Conservation (phyloP, 208 protist species). For the Leishmania tarentolae region DNA sequence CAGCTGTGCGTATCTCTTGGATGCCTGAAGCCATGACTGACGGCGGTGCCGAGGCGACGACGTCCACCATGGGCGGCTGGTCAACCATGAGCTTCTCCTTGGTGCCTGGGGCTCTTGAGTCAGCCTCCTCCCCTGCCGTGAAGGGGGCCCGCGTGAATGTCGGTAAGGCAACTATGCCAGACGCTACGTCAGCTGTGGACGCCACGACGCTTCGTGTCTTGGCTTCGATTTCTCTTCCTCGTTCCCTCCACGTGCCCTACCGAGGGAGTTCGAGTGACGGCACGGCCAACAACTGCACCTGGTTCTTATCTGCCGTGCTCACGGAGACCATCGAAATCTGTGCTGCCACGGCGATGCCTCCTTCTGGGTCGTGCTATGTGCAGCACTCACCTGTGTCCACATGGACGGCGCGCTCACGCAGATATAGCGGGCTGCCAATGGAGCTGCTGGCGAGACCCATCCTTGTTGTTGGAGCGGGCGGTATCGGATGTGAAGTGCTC, state of each 20-base stretch:
- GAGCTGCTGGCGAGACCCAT: conserved; percentile 47
- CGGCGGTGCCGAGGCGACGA: neutral
- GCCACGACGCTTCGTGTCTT: conserved; percentile 1
- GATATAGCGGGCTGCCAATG: neutral
- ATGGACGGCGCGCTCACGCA: neutral
- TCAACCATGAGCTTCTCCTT: conserved; percentile 9
- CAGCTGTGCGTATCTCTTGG: conserved; percentile 1
- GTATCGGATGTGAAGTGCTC: conserved; percentile 99
- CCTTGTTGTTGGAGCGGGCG: conserved; percentile 97
- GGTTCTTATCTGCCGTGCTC: conserved; percentile 13
- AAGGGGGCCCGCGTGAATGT: neutral
- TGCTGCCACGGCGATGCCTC: neutral
- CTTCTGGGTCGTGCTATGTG: neutral
- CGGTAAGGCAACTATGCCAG: neutral
- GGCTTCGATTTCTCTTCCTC: conserved; percentile 17
- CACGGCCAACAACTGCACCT: neutral
- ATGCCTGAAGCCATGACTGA: neutral
- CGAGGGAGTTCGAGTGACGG: too few species aligned
- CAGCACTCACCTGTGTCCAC: neutral
- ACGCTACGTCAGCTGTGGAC: neutral
- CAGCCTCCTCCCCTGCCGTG: neutral
- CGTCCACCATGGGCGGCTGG: neutral
- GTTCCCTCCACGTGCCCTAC: neutral
- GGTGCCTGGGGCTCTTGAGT: neutral
- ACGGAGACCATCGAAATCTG: conserved; percentile 5